phyloP scores from a whole-genome alignment of 163 green algal genomes.

The Chloromonas sp. region DNA sequence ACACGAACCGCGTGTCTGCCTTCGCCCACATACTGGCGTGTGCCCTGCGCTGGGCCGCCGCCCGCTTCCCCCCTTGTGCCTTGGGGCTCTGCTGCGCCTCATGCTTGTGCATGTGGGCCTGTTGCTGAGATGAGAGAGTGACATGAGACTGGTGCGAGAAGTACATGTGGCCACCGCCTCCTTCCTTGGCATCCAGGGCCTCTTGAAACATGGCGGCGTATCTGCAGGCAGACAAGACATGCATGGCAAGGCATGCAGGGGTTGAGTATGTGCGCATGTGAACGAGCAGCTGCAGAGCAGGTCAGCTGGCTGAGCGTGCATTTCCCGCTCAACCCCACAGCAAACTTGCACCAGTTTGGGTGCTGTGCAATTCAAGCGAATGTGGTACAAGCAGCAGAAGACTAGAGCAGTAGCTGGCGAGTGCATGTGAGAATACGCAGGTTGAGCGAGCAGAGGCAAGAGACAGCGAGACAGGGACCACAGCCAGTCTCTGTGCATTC shows the following conservation, averaged over 20 bases:
- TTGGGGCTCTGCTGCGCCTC: not conserved
- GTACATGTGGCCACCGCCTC: slow-evolving; percentile 11
- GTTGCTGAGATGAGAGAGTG: not conserved
- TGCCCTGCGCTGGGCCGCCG: not conserved
- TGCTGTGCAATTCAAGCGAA: no score
- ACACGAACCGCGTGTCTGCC: slow-evolving; percentile 11
- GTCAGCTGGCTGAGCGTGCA: no score
- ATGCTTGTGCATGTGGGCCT: not conserved
- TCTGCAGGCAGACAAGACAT: slow-evolving; percentile 5
- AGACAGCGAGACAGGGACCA: no score
- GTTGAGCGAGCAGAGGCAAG: no score
- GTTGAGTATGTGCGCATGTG: no score
- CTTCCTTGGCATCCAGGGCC: slow-evolving; percentile 9
- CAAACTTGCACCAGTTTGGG: no score
- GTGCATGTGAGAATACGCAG: no score
- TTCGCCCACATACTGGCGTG: not conserved
- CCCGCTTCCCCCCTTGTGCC: not conserved
- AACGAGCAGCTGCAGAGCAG: no score
- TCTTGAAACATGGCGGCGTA: slow-evolving; percentile 10
- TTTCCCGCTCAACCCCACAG: no score
- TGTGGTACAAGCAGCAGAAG: no score
- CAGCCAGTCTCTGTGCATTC: no score
- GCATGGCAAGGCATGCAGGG: not conserved
- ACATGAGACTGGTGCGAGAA: slow-evolving; percentile 5
- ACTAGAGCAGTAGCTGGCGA: no score